phyloP scores from a whole-genome alignment of 129 eudicot genomes.

The Helianthus annuus region HanXRQr2.0-SUNRISE NC_035441.2:160739331-160739830 shows the following conservation, averaged over 20 bases:
- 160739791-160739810: constrained; percentile 20
- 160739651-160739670: constrained; percentile 36
- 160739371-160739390: constrained; percentile 15
- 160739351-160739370: constrained; percentile 41
- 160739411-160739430: constrained; percentile 5
- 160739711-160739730: constrained; percentile 13
- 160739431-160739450: constrained; percentile 22
- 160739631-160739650: constrained; percentile 27
- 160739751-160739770: constrained; percentile 4
- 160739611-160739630: constrained; percentile 27
- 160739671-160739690: constrained; percentile 1
- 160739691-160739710: constrained; percentile 11
- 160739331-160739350: constrained; percentile 42
- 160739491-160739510: constrained; percentile 26
- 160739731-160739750: neutral
- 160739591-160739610: constrained; percentile 26
- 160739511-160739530: constrained; percentile 24
- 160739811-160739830: neutral
- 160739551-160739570: neutral
- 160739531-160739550: neutral
- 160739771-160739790: constrained; percentile 15
- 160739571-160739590: constrained; percentile 19
- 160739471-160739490: constrained; percentile 25
- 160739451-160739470: neutral
- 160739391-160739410: constrained; percentile 20